Base-by-base conservation (phyloP, 495 filamentous ascomycete species). In the Aspergillus coremiiformis region DNA sequence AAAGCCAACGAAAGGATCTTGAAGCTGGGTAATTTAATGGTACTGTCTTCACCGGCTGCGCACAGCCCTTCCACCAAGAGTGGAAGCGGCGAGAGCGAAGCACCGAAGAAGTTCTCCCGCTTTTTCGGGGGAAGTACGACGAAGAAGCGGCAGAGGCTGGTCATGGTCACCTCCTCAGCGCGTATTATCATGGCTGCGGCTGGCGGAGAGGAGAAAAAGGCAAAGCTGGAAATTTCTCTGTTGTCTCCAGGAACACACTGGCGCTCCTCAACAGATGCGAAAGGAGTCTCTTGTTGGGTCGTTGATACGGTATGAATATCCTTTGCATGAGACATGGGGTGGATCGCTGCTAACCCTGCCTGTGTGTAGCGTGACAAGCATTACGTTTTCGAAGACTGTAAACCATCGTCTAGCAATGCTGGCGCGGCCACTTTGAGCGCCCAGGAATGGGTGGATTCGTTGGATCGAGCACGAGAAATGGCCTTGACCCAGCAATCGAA, bases 171-270 rank as follows among this genome's bases (percentile, higher is more conserved):
- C 5, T 93, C 89, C 1, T 86, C 84, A 56, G 94, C 83, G 17
- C 83, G 92, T 32, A 84, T 97, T 42, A 84, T 99, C 47, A 72
- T 99, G 60, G 89, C 87, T 8, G 89, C 92, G n/a, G 81, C 93
- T 22, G 90, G 90, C 1, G 92, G 93, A 0, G 93, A 96, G 55
- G 91, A 97, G 61, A 99, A 99, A 72, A 90, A 91, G 64, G 78
- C 89, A 29, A 99, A 99, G 66, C 73, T 85, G 53, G 93, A 97
- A 58, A 84, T 97, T 37, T 86, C 87, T 27, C 74, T 97, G 26
- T 73, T 95, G 12, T 74, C 74, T 1, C 69, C 84, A 0, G 90
- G 85, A 50, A 88, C 81, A 52, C 70, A 74, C 27, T 96, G 87
- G 83, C 84, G 78, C 63, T 90, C 78, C 55, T 86, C 86, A 45